A percentile compares a stretch with the other conserved stretches of the same genome.
These are phyloP conservation scores for Claviceps sorghi DNA, from an alignment of 2,329 filamentous ascomycete species.

Conservation along the genomic window DNA sequence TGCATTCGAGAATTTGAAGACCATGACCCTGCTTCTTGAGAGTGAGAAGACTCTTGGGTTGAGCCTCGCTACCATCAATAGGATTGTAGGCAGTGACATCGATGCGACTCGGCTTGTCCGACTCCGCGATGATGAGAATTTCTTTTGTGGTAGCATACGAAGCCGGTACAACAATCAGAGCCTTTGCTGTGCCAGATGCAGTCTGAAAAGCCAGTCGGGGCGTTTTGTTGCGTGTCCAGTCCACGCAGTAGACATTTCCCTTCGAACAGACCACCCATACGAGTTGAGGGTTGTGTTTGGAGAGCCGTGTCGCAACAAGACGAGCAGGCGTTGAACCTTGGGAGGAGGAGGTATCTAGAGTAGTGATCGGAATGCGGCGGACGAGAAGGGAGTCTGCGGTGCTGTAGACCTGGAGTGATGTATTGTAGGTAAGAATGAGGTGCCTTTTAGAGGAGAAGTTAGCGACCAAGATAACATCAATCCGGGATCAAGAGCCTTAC, in stretches of 20 bases:
- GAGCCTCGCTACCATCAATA: conserved; percentile 13
- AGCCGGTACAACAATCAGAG: conserved; percentile 28
- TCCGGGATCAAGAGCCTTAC: conserved; percentile 24
- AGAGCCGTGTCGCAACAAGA: conserved; percentile 28
- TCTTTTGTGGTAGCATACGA: conserved; percentile 24
- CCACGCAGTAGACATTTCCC: conserved; percentile 40
- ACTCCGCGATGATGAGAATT: conserved; percentile 32
- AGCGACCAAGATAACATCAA: not conserved
- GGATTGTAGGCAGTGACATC: conserved; percentile 33
- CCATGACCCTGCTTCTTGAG: conserved; percentile 22
- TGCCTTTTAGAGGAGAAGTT: conserved; percentile 31
- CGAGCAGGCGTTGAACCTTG: conserved; percentile 14
- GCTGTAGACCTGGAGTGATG: conserved; percentile 67
- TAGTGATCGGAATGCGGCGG: conserved; percentile 47
- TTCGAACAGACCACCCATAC: conserved; percentile 47
- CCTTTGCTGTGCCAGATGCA: conserved; percentile 28
- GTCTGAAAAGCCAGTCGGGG: conserved; percentile 27
- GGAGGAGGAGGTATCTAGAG: conserved; percentile 13
- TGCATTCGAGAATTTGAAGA: conserved; percentile 29
- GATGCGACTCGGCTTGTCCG: conserved; percentile 18
- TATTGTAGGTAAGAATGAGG: conserved; percentile 60
- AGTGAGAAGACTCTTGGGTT: conserved; percentile 22
- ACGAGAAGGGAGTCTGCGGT: conserved; percentile 67
- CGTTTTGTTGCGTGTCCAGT: conserved; percentile 39
- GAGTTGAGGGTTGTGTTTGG: conserved; percentile 26